Percentiles rank a stretch among this genome's conserved stretches.
Evolutionary conservation across 305 asterid genomes (phyloP).

Genomic region (Solanum chacoense): DNA sequence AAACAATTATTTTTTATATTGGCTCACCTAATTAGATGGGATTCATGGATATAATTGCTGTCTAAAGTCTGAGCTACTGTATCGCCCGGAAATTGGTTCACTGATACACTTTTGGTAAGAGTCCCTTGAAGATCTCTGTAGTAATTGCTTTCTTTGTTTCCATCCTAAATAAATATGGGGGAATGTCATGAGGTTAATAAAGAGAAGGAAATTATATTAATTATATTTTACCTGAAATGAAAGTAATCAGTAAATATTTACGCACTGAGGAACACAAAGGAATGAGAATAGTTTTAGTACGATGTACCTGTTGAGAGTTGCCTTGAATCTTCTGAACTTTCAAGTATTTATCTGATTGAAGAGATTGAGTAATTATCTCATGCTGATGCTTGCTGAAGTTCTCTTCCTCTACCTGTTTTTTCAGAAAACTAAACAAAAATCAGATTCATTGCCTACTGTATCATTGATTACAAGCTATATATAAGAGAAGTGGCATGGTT

Average conservation of each 20-base stretch:
- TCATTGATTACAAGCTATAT: neutral
- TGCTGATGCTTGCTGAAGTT: neutral
- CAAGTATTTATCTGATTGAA: neutral
- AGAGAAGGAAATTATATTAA: neutral
- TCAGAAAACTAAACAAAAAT: neutral
- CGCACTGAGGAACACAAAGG: neutral
- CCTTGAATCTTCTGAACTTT: neutral
- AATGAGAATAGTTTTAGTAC: neutral
- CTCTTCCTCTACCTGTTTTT: neutral
- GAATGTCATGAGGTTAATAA: neutral
- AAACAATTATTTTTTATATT: neutral
- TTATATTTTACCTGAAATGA: neutral
- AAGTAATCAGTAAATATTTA: neutral
- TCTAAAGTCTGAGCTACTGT: neutral
- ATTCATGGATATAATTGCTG: neutral
- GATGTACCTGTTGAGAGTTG: neutral
- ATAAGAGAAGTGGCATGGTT: neutral
- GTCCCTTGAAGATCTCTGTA: neutral
- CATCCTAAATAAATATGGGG: neutral
- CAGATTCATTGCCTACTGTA: neutral
- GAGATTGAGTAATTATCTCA: neutral
- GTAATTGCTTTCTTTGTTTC: neutral
- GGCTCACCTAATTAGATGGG: neutral
- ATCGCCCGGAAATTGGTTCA: neutral
- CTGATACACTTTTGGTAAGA: neutral